Conservation (phyloP, 2,329 filamentous ascomycete genomes). For the Ascosphaera apis region DNA sequence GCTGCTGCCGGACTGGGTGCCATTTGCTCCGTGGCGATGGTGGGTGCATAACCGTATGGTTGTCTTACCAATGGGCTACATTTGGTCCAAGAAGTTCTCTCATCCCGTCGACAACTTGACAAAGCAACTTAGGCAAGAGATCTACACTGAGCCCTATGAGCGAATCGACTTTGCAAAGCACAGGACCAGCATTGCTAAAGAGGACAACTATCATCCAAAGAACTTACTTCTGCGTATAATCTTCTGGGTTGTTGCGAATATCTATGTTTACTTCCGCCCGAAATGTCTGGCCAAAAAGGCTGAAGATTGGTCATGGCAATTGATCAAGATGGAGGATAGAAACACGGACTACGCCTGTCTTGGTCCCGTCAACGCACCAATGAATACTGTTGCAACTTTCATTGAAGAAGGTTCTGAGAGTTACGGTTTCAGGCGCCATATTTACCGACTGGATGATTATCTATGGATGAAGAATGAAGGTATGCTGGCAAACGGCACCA, state of each 20-base stretch:
- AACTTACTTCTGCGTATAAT: slow-evolving; percentile 54
- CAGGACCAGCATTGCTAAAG: slow-evolving; percentile 56
- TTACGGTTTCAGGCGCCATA: slow-evolving; percentile 47
- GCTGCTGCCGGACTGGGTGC: slow-evolving; percentile 78
- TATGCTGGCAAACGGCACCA: slow-evolving; percentile 87
- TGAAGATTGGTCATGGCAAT: slow-evolving; percentile 58
- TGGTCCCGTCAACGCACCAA: slow-evolving; percentile 69
- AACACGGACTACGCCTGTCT: slow-evolving; percentile 77
- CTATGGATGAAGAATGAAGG: slow-evolving; percentile 84
- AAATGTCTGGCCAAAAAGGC: slow-evolving; percentile 43
- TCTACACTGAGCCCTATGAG: slow-evolving; percentile 59
- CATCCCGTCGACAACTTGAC: slow-evolving; percentile 55
- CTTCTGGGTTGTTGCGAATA: slow-evolving; percentile 55
- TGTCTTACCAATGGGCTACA: slow-evolving; percentile 75
- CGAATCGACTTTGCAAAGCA: slow-evolving; percentile 55
- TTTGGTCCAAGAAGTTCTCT: slow-evolving; percentile 66
- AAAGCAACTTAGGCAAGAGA: slow-evolving; percentile 49
- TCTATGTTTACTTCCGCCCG: slow-evolving; percentile 61
- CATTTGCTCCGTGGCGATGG: slow-evolving; percentile 80
- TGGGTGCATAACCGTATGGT: slow-evolving; percentile 98
- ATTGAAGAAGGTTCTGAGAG: slow-evolving; percentile 60
- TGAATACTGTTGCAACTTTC: slow-evolving; percentile 78
- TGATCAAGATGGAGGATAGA: slow-evolving; percentile 75
- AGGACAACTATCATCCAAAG: slow-evolving; percentile 87
- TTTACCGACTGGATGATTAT: slow-evolving; percentile 63